A percentile compares a stretch with the other conserved stretches of the same genome.
phyloP scores from a whole-genome alignment of 2,329 filamentous ascomycete species.

The Ophiostoma novo-ulmi region DNA sequence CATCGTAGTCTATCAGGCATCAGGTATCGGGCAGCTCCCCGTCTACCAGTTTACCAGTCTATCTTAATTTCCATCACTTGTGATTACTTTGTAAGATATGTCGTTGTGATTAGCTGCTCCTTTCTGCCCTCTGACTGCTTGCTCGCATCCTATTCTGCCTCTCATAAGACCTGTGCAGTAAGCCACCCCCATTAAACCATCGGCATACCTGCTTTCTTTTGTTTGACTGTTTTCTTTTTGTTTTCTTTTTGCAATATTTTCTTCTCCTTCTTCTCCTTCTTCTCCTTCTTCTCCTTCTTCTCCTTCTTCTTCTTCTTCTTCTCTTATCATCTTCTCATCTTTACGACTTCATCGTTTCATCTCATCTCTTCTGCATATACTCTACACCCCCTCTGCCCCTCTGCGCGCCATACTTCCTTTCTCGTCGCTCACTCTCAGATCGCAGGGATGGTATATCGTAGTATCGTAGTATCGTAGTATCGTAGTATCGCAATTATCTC shows the following conservation, averaged over 20 bases:
- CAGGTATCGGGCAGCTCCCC: no score
- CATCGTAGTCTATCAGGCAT: neutral
- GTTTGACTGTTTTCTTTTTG: neutral
- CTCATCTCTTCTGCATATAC: neutral
- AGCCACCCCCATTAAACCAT: no score
- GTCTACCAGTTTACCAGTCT: neutral
- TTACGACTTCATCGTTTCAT: neutral
- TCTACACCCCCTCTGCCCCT: neutral
- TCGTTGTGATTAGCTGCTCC: neutral
- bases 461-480: neutral
- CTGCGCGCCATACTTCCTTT: conserved; percentile 6
- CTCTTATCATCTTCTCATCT: neutral
- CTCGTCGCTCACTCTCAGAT: neutral
- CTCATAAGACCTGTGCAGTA: no score
- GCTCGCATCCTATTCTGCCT: no score
- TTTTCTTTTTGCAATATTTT: neutral
- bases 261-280: neutral
- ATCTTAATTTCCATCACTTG: neutral
- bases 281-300: neutral
- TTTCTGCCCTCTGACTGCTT: no score
- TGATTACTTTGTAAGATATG: neutral
- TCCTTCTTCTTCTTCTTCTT: neutral
- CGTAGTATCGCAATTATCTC: neutral
- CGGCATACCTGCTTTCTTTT: no score
- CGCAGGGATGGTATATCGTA: neutral